phyloP scores from a whole-genome alignment of 805 yeast species.

The Ogataea trehalophila region DNA sequence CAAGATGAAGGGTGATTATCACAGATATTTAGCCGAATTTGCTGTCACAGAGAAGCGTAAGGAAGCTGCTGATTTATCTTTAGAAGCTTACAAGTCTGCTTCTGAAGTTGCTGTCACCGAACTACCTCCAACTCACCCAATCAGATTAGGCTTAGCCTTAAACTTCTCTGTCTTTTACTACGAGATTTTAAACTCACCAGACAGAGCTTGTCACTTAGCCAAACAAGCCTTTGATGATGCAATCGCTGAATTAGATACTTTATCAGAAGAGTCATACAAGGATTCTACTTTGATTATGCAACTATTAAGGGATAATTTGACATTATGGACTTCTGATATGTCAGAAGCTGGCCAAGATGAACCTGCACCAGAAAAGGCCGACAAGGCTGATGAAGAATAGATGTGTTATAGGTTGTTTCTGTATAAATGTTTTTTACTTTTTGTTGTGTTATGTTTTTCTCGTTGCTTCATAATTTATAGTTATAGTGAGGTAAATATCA shows the following conservation, averaged over 20 bases:
- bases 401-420: slow-evolving; percentile 15
- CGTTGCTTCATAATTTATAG: slow-evolving; percentile 22
- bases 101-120: slow-evolving; percentile 96
- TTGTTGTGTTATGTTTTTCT: slow-evolving; percentile 10
- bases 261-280: slow-evolving; percentile 97
- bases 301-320: slow-evolving; percentile 95
- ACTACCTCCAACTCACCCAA: slow-evolving; percentile 98
- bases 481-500: slow-evolving; percentile 13
- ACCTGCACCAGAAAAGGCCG: slow-evolving; percentile 34
- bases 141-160: slow-evolving; percentile 95
- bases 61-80: slow-evolving; percentile 85
- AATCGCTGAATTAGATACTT: slow-evolving; percentile 95
- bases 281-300: slow-evolving; percentile 99
- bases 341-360: slow-evolving; percentile 73
- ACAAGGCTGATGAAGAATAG: slow-evolving; percentile 28
- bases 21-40: slow-evolving; percentile 97
- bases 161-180: slow-evolving; percentile 97
- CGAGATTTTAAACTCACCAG: slow-evolving; percentile 97
- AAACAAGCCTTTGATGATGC: slow-evolving; percentile 99
- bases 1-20: slow-evolving; percentile 99
- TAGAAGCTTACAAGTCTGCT: slow-evolving; percentile 93
- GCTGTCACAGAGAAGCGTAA: slow-evolving; percentile 88
- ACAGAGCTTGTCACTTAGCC: slow-evolving; percentile 97
- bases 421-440: slow-evolving; percentile 16
- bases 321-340: slow-evolving; percentile 96